Conservation (phyloP, 345 rosid species). For the Erodium maritimum region DNA sequence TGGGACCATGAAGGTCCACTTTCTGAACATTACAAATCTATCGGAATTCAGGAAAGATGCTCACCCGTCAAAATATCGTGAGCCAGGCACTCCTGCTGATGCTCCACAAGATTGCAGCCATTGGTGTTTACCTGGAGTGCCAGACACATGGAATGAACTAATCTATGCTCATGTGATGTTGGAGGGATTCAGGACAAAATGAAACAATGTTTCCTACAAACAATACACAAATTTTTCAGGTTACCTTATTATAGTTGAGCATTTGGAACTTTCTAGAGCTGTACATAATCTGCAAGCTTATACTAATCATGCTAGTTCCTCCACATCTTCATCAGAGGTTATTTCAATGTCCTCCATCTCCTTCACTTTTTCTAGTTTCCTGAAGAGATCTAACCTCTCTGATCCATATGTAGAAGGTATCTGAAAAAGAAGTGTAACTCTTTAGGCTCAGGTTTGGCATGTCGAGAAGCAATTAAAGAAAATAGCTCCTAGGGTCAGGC, state of each 20-base stretch:
- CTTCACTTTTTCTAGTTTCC: slow-evolving; percentile 87
- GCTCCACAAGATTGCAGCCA: slow-evolving; percentile 94
- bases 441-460: background rate
- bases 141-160: slow-evolving; percentile 84
- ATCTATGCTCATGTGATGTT: slow-evolving; percentile 58
- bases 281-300: slow-evolving; percentile 8
- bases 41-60: slow-evolving; percentile 60
- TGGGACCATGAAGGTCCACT: slow-evolving; percentile 32
- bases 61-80: slow-evolving; percentile 73
- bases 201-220: slow-evolving; percentile 3
- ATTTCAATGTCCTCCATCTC: slow-evolving; percentile 45
- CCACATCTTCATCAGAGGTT: slow-evolving; percentile 37
- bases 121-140: slow-evolving; percentile 90
- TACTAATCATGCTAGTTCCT: slow-evolving; percentile 32
- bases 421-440: slow-evolving; percentile 19
- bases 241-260: background rate
- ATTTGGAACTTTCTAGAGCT: slow-evolving; percentile 4
- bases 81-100: slow-evolving; percentile 37
- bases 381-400: slow-evolving; percentile 77
- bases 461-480: background rate
- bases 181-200: slow-evolving; percentile 25
- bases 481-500: slow-evolving; percentile 5
- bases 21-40: slow-evolving; percentile 61
- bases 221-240: background rate
- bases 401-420: slow-evolving; percentile 92